Conservation (phyloP, 352 stramenopile genomes). For the Phytophthora europaea region DNA sequence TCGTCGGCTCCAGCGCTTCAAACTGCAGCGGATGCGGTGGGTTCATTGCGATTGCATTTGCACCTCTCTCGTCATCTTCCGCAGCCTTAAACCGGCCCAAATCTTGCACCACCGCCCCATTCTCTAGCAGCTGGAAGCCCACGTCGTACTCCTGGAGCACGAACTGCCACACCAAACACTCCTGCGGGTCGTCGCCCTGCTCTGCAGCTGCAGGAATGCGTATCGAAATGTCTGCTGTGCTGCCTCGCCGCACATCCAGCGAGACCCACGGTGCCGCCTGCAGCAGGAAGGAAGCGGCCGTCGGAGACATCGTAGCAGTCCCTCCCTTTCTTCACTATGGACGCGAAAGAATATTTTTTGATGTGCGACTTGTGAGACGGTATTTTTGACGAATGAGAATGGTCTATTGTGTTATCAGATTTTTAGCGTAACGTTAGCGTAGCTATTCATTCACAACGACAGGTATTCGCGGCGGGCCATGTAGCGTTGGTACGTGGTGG, state of each 20-base stretch:
- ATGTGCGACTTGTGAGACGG: conserved; percentile 25
- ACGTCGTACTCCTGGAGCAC: conserved; percentile 67
- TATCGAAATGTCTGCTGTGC: conserved; percentile 57
- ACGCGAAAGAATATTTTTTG: conserved; percentile 31
- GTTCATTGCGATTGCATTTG: background rate
- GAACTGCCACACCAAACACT: conserved; percentile 76
- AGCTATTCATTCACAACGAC: conserved; percentile 33
- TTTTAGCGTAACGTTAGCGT: background rate
- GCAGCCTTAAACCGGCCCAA: conserved; percentile 49
- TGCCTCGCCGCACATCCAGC: conserved; percentile 63
- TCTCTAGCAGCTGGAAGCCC: conserved; percentile 68
- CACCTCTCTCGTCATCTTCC: background rate
- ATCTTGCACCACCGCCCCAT: conserved; percentile 45
- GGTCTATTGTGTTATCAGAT: conserved; percentile 23
- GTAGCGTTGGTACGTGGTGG: conserved; percentile 56
- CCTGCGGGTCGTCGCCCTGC: conserved; percentile 23
- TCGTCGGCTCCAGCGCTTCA: conserved; percentile 17
- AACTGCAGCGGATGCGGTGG: conserved; percentile 7
- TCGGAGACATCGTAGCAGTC: conserved; percentile 21
- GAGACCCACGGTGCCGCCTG: conserved; percentile 62
- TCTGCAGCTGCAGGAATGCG: conserved; percentile 27
- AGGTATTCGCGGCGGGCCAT: conserved; percentile 55
- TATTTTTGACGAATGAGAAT: conserved; percentile 51
- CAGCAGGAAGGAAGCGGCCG: conserved; percentile 58
- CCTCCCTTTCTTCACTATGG: conserved; percentile 16